phyloP scores from a whole-genome alignment of 78 protist species.

The Tieghemostelium lacteum region DNA sequence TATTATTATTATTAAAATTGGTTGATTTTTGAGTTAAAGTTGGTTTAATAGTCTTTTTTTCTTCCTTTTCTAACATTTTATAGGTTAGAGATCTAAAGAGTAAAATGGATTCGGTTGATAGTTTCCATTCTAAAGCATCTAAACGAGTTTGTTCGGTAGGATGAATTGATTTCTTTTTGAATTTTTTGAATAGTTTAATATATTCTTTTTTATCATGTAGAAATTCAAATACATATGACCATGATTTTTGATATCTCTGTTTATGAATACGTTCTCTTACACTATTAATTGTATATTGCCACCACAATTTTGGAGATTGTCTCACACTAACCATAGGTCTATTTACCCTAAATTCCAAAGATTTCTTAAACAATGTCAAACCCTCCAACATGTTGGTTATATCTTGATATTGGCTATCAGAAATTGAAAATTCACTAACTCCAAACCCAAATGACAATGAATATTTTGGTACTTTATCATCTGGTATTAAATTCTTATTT shows the following conservation, averaged over 20 bases:
- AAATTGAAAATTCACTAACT: neutral
- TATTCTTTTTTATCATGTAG: constrained; percentile 47
- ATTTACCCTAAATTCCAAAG: constrained; percentile 16
- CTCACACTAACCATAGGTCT: constrained; percentile 8
- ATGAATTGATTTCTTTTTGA: constrained; percentile 31
- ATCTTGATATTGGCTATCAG: constrained; percentile 47
- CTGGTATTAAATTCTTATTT: constrained; percentile 20
- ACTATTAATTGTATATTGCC: constrained; percentile 32
- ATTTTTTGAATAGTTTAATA: constrained; percentile 23
- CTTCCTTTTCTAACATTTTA: constrained; percentile 57
- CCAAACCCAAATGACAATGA: constrained; percentile 12
- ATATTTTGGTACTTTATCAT: constrained; percentile 1
- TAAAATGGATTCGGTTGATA: constrained; percentile 26
- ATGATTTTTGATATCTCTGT: constrained; percentile 8
- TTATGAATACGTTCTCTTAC: constrained; percentile 4
- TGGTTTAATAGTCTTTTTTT: neutral
- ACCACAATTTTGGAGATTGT: constrained; percentile 17
- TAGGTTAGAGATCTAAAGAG: constrained; percentile 40
- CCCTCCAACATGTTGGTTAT: constrained; percentile 47
- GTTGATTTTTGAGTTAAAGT: neutral
- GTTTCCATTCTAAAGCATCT: constrained; percentile 65
- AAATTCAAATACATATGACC: constrained; percentile 41
- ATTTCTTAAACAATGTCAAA: constrained; percentile 32
- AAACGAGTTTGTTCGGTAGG: constrained; percentile 35
- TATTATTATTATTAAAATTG: neutral